These are phyloP conservation scores for Clathrospora elynae DNA, from an alignment of 2,329 filamentous ascomycete species.

Conservation along the genomic window DNA sequence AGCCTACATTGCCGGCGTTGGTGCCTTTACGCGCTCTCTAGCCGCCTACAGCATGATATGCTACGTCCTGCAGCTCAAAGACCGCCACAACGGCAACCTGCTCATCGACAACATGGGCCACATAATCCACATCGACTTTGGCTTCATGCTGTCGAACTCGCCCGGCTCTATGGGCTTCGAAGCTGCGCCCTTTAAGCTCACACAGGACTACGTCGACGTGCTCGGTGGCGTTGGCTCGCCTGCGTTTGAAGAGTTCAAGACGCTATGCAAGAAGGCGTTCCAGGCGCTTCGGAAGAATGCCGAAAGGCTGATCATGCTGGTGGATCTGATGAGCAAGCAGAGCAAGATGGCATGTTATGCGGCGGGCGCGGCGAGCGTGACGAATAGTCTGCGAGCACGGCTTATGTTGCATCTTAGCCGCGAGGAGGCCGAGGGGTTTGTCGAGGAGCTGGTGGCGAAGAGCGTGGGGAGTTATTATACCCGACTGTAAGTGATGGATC, in stretches of 20 bases:
- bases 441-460: conserved; percentile 81
- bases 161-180: conserved; percentile 84
- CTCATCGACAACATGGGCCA: conserved; percentile 84
- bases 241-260: conserved; percentile 77
- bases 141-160: conserved; percentile 87
- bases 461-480: conserved; percentile 87
- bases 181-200: conserved; percentile 84
- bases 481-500: conserved; percentile 66
- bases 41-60: conserved; percentile 86
- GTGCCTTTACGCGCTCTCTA: conserved; percentile 79
- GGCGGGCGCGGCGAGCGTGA: conserved; percentile 73
- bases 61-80: conserved; percentile 82
- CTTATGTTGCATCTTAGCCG: conserved; percentile 84
- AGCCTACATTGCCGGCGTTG: conserved; percentile 71
- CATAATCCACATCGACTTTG: conserved; percentile 88
- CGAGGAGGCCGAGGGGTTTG: conserved; percentile 79
- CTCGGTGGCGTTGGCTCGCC: conserved; percentile 72
- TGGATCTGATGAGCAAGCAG: conserved; percentile 81
- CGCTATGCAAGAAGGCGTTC: conserved; percentile 80
- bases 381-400: conserved; percentile 70
- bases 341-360: conserved; percentile 83
- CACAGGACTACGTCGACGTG: conserved; percentile 84
- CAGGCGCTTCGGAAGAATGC: conserved; percentile 79
- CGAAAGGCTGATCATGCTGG: conserved; percentile 79
- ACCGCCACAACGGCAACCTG: conserved; percentile 85